These are phyloP conservation scores for Teratosphaeria nubilosa DNA, from an alignment of 2,329 filamentous ascomycete genomes.

Conservation along the genomic window DNA sequence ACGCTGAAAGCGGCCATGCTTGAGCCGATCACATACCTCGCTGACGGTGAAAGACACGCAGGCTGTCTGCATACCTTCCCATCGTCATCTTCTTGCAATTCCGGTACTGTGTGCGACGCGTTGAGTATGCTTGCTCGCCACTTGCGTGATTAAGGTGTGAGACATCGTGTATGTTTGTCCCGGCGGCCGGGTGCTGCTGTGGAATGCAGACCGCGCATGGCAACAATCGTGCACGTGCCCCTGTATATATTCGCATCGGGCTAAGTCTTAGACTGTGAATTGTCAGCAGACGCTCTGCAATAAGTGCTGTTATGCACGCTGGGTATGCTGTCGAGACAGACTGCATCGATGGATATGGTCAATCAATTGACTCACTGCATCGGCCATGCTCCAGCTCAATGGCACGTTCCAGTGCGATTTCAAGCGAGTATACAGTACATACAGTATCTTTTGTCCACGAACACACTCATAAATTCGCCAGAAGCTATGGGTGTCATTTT, in stretches of 20 bases:
- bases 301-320: neutral
- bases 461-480: neutral
- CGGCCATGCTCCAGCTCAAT: neutral
- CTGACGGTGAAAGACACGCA: conserved; percentile 14
- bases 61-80: conserved; percentile 1
- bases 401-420: neutral
- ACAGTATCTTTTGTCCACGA: neutral
- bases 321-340: neutral
- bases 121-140: neutral
- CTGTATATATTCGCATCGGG: neutral
- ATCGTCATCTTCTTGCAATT: neutral
- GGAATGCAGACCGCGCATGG: neutral
- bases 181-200: neutral
- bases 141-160: neutral
- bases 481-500: neutral
- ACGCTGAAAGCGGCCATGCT: conserved; percentile 16
- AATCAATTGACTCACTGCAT: neutral
- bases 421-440: neutral
- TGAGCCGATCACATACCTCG: conserved; percentile 3
- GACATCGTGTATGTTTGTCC: neutral
- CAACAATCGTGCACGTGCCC: neutral
- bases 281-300: too few species aligned
- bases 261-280: neutral
- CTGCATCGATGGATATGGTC: neutral
- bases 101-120: neutral